These are phyloP conservation scores for Pichiaceae sp. DNA, from an alignment of 1,139 yeast genomes.

Conservation along the genomic window DNA sequence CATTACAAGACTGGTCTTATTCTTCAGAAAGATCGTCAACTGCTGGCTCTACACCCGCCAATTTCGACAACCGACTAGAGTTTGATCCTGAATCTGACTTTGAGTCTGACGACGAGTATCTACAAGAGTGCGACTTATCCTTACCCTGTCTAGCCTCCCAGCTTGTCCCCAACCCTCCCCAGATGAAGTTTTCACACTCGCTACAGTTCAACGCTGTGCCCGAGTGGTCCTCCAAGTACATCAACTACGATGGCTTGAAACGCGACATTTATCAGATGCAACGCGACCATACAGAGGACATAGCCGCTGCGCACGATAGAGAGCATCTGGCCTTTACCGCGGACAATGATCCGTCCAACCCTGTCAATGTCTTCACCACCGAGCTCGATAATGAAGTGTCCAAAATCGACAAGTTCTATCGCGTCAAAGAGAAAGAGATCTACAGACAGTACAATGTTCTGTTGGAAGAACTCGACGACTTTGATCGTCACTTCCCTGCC, in stretches of 20 bases:
- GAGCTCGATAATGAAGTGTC: conserved; percentile 47
- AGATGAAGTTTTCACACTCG: conserved; percentile 69
- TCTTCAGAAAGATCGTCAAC: neutral
- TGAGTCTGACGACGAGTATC: neutral
- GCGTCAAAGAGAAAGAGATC: conserved; percentile 39
- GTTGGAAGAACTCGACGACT: conserved; percentile 29
- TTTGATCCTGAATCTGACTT: neutral
- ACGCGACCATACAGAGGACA: conserved; percentile 29
- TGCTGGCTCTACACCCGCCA: neutral
- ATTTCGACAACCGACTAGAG: too few relatives aligned
- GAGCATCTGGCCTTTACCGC: conserved; percentile 24
- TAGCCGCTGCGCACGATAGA: conserved; percentile 15
- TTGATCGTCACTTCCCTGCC: conserved; percentile 19
- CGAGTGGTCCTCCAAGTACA: conserved; percentile 65
- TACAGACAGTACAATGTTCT: conserved; percentile 37
- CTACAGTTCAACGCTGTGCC: conserved; percentile 75
- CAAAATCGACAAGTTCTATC: conserved; percentile 51
- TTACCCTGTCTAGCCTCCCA: neutral
- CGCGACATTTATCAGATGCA: conserved; percentile 47
- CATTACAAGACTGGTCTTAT: neutral
- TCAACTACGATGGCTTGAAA: conserved; percentile 58
- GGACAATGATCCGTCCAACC: conserved; percentile 28
- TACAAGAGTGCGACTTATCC: neutral
- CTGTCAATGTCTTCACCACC: conserved; percentile 39
- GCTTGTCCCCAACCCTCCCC: neutral